Conservation (phyloP, 345 rosid species). For the Viola odorata region DNA sequence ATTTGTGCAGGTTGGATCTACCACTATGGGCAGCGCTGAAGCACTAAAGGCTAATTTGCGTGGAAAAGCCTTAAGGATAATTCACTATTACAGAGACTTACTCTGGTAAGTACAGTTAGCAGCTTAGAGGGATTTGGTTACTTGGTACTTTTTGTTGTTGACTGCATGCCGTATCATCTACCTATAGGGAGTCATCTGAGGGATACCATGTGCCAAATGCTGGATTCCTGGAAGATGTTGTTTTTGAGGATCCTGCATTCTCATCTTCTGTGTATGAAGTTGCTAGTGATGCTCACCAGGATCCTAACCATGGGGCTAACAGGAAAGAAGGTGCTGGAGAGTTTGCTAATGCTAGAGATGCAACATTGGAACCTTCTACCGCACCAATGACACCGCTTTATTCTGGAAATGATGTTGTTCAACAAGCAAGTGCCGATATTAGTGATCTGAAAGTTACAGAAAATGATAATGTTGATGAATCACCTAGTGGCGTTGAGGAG, state of each 20-base stretch:
- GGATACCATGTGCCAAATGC: conserved; percentile 75
- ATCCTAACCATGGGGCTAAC: not conserved
- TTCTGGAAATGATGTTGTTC: conserved; percentile 28
- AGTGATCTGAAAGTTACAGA: conserved; percentile 43
- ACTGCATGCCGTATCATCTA: not conserved
- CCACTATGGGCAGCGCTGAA: conserved; percentile 73
- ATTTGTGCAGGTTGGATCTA: conserved; percentile 67
- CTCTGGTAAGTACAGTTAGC: conserved; percentile 47
- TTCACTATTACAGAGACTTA: conserved; percentile 73
- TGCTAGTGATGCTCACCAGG: conserved; percentile 15
- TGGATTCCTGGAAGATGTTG: conserved; percentile 77
- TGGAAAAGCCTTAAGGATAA: conserved; percentile 84
- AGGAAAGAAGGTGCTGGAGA: conserved; percentile 30
- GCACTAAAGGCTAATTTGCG: conserved; percentile 85
- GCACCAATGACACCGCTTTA: conserved; percentile 24
- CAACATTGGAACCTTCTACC: conserved; percentile 11
- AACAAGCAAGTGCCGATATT: conserved; percentile 33
- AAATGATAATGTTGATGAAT: conserved; percentile 26
- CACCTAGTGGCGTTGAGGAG: conserved; percentile 41
- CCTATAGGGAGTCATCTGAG: conserved; percentile 72
- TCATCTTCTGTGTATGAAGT: conserved; percentile 31
- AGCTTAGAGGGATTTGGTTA: too few species aligned
- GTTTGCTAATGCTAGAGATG: conserved; percentile 15
- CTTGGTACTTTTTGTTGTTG: conserved; percentile 4
- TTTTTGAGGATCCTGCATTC: conserved; percentile 67